Evolutionary conservation across 768 basidiomycete species (phyloP).

Genomic region (Boletus tylopilopsis): DNA sequence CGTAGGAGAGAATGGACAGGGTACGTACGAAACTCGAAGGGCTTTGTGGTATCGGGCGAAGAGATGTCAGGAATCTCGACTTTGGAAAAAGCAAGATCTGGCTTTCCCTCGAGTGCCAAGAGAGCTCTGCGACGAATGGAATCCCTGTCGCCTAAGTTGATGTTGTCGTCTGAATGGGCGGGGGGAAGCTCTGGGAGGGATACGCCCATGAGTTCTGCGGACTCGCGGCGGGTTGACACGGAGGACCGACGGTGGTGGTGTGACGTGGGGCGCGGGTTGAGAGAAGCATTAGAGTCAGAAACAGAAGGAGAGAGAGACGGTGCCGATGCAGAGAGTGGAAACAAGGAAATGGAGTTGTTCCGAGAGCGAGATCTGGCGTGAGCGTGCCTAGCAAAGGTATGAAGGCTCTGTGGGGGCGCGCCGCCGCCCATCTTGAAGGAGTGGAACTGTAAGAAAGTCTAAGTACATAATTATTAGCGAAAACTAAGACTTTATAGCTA

Average conservation of each 20-base stretch:
- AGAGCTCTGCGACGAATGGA: slow-evolving; percentile 81
- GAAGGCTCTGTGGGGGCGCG: slow-evolving; percentile 34
- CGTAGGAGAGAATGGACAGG: not conserved
- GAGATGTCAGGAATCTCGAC: slow-evolving; percentile 83
- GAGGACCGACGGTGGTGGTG: slow-evolving; percentile 85
- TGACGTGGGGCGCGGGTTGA: slow-evolving; percentile 49
- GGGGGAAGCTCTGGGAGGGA: slow-evolving; percentile 62
- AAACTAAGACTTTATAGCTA: too few species aligned
- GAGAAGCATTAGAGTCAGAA: slow-evolving; percentile 31
- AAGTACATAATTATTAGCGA: too few species aligned
- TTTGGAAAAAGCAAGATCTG: slow-evolving; percentile 62
- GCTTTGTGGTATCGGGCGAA: slow-evolving; percentile 52
- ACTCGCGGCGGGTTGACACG: slow-evolving; percentile 86
- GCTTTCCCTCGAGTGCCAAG: slow-evolving; percentile 84
- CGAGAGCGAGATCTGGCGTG: slow-evolving; percentile 60
- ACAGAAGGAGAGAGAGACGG: slow-evolving; percentile 35
- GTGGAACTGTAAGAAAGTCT: slow-evolving; percentile 48
- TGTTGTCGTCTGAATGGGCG: slow-evolving; percentile 59
- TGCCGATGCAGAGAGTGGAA: slow-evolving; percentile 2
- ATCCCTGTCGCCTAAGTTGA: slow-evolving; percentile 68
- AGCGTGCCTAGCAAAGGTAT: slow-evolving; percentile 33
- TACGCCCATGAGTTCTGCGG: slow-evolving; percentile 87
- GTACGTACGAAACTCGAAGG: slow-evolving; percentile 66
- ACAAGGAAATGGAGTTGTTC: slow-evolving; percentile 47
- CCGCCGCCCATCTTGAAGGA: slow-evolving; percentile 63